Conservation (phyloP, 805 yeast species). For the Wickerhamiella spandovensis region DNA sequence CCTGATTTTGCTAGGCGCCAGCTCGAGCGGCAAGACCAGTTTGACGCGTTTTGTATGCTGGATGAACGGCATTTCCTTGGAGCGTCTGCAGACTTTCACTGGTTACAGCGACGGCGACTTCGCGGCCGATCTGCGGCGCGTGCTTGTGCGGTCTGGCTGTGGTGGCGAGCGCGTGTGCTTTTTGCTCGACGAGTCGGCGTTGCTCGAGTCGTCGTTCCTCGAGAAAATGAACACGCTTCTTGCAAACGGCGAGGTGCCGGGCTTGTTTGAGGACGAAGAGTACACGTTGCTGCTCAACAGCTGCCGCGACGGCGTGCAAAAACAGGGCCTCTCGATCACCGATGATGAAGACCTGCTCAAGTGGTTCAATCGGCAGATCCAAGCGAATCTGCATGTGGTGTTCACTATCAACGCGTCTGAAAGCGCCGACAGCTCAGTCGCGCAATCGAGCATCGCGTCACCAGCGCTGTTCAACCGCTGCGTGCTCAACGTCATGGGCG, state of each 20-base stretch:
- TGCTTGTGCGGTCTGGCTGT: slow-evolving; percentile 38
- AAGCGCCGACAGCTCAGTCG: neutral
- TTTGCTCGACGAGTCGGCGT: slow-evolving; percentile 67
- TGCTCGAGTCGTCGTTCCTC: slow-evolving; percentile 61
- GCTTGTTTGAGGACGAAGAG: slow-evolving; percentile 70
- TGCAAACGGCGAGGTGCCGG: slow-evolving; percentile 89
- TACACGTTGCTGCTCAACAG: slow-evolving; percentile 35
- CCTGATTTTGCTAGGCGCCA: slow-evolving; percentile 67
- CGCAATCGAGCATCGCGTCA: neutral
- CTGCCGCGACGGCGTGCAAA: slow-evolving; percentile 43
- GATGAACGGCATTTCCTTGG: slow-evolving; percentile 64
- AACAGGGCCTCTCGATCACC: slow-evolving; percentile 51
- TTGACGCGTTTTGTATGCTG: slow-evolving; percentile 74
- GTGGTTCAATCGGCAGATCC: slow-evolving; percentile 62
- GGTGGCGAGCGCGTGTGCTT: slow-evolving; percentile 54
- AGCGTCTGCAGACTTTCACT: slow-evolving; percentile 44
- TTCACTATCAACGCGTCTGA: slow-evolving; percentile 34
- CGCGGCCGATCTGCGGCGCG: slow-evolving; percentile 44
- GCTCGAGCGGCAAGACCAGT: slow-evolving; percentile 71
- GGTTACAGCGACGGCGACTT: slow-evolving; percentile 49
- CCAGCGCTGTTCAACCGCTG: slow-evolving; percentile 79
- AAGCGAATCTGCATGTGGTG: slow-evolving; percentile 66
- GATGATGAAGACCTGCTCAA: slow-evolving; percentile 48
- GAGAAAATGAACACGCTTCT: slow-evolving; percentile 89
- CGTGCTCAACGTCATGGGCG: slow-evolving; percentile 79